Percentiles rank a stretch among this genome's conserved stretches.
Conservation (phyloP, 352 stramenopile genomes). For the Globisporangium megalacanthum region DNA sequence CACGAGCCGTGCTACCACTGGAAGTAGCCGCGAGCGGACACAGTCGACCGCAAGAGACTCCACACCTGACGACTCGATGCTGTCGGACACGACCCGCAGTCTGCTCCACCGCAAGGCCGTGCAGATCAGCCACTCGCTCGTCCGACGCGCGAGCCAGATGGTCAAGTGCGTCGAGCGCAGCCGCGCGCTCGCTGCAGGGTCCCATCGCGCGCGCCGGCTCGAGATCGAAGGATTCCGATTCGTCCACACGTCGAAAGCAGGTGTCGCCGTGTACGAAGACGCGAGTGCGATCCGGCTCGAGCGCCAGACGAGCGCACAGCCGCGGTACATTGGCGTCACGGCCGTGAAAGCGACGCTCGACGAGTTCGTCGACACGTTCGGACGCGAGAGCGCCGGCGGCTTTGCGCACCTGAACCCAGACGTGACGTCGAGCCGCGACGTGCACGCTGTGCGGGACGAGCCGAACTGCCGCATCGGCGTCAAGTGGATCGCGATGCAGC, state of each 20-base stretch:
- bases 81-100: constrained; percentile 5
- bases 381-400: not conserved
- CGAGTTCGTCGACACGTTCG: constrained; percentile 29
- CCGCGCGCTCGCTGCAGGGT: constrained; percentile 1
- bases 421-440: constrained; percentile 13
- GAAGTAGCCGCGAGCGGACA: constrained; percentile 3
- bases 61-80: not conserved
- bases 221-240: constrained; percentile 14
- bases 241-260: constrained; percentile 4
- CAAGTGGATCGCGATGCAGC: constrained; percentile 28
- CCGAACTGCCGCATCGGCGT: constrained; percentile 22
- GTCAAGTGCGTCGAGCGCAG: constrained; percentile 13
- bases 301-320: not conserved
- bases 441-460: constrained; percentile 23
- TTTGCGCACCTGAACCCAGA: constrained; percentile 5
- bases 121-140: constrained; percentile 12
- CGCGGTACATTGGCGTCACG: constrained; percentile 9
- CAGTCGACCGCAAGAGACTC: not conserved
- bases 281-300: constrained; percentile 6
- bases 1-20: constrained; percentile 4
- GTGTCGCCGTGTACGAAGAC: constrained; percentile 13
- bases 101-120: constrained; percentile 7
- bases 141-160: constrained; percentile 7
- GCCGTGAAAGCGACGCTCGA: constrained; percentile 21
- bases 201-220: not conserved